Percentiles rank a stretch among this genome's conserved stretches.
Evolutionary conservation across 2,329 filamentous ascomycete species (phyloP).

Genomic region (Phaeosphaeriaceae sp.): DNA sequence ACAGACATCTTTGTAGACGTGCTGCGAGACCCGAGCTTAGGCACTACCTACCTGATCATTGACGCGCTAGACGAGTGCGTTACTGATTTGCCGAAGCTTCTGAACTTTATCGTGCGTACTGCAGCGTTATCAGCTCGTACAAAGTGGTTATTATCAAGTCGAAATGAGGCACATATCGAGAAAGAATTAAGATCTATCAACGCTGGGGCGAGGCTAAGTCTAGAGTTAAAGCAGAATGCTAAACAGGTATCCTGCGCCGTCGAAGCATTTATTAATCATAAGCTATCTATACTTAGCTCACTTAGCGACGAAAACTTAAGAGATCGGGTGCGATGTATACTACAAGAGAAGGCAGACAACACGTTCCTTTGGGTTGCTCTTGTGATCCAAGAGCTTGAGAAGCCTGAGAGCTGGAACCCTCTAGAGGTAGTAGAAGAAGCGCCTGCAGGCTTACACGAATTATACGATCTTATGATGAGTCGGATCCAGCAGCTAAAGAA

Average conservation of each 20-base stretch:
- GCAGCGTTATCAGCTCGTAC: constrained; percentile 15
- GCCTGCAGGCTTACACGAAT: constrained; percentile 43
- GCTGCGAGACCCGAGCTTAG: constrained; percentile 45
- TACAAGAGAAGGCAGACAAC: no score
- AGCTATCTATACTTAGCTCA: constrained; percentile 39
- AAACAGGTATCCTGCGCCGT: constrained; percentile 45
- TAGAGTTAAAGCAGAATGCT: constrained; percentile 39
- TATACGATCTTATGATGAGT: constrained; percentile 51
- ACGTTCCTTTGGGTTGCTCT: no score
- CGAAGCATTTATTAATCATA: constrained; percentile 45
- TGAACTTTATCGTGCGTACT: background rate
- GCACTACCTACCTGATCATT: constrained; percentile 10
- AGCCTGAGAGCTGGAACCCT: constrained; percentile 36
- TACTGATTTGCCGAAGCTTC: constrained; percentile 3
- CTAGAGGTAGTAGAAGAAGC: constrained; percentile 1
- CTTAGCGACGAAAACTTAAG: constrained; percentile 47
- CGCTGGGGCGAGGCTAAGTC: constrained; percentile 12
- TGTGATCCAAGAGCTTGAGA: constrained; percentile 3
- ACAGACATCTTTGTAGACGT: no score
- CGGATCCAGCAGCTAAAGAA: constrained; percentile 31
- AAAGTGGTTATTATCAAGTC: no score
- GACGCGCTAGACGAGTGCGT: constrained; percentile 19
- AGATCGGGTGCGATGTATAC: no score
- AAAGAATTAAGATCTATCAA: constrained; percentile 22
- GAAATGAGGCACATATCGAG: constrained; percentile 35